These are phyloP conservation scores for Gossypium davidsonii DNA, from an alignment of 441 rosid genomes.

Conservation along the genomic window DNA sequence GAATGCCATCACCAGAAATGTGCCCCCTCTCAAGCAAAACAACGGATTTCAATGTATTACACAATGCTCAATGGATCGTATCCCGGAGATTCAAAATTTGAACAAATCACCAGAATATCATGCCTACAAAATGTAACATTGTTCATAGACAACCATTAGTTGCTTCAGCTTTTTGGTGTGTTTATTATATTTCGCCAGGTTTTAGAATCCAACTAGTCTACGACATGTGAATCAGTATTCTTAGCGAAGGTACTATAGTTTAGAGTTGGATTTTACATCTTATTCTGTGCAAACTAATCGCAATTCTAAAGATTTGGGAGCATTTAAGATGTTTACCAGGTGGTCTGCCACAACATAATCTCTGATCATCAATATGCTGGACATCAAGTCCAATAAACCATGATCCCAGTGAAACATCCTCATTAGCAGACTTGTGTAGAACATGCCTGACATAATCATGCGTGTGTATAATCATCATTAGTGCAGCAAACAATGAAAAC, in stretches of 20 bases:
- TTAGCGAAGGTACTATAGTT: background rate
- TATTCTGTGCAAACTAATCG: background rate
- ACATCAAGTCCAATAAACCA: constrained; percentile 96
- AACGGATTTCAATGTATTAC: background rate
- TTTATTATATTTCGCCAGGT: constrained; percentile 17
- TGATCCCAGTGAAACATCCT: constrained; percentile 92
- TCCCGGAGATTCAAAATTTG: background rate
- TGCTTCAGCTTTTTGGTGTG: constrained; percentile 24
- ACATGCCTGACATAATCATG: constrained; percentile 62
- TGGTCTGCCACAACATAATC: constrained; percentile 94
- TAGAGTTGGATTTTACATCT: background rate
- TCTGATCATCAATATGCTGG: constrained; percentile 83
- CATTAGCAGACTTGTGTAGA: constrained; percentile 90
- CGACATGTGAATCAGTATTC: constrained; percentile 17
- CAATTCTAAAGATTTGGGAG: background rate
- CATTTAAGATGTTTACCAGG: constrained; percentile 47
- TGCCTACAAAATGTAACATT: background rate
- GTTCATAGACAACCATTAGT: background rate
- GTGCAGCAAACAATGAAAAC: constrained; percentile 8
- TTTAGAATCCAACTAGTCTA: constrained; percentile 14
- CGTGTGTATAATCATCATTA: constrained; percentile 8
- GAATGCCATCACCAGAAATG: background rate
- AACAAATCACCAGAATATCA: background rate
- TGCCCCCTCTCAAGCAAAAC: background rate
- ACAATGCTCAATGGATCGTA: background rate